Conservation (phyloP, 1,284 basidiomycete genomes). For the Rhizopogon parksii region DNA sequence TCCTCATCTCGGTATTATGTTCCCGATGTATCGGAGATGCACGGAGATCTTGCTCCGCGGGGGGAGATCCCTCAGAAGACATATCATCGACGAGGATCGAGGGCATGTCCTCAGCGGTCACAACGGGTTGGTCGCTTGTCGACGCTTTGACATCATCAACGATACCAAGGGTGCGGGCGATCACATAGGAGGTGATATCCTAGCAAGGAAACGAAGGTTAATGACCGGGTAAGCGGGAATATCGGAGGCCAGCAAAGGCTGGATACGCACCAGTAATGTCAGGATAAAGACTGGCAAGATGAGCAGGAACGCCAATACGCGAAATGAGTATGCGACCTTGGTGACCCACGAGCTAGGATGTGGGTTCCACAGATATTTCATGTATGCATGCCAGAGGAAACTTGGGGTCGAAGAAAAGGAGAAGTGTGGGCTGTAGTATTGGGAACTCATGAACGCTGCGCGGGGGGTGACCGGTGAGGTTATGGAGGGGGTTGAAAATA, state of each 20-base stretch:
- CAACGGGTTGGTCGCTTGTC: slow-evolving; percentile 41
- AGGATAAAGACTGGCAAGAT: slow-evolving; percentile 61
- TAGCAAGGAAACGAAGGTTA: slow-evolving; percentile 23
- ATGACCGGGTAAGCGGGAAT: slow-evolving; percentile 2
- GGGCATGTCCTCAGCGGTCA: slow-evolving; percentile 11
- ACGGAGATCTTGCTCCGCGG: slow-evolving; percentile 10
- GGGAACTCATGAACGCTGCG: neutral
- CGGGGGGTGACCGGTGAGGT: neutral
- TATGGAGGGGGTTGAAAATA: slow-evolving; percentile 3
- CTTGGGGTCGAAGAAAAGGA: slow-evolving; percentile 31
- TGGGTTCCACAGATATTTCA: slow-evolving; percentile 58
- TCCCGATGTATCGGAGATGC: neutral
- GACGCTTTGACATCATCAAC: slow-evolving; percentile 65
- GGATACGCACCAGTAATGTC: slow-evolving; percentile 50
- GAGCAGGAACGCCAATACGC: slow-evolving; percentile 55
- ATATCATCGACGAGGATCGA: slow-evolving; percentile 20
- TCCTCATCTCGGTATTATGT: slow-evolving; percentile 3
- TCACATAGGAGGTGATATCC: slow-evolving; percentile 76
- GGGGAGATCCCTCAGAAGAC: slow-evolving; percentile 16
- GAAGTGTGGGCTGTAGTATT: slow-evolving; percentile 14
- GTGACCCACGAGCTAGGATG: slow-evolving; percentile 59
- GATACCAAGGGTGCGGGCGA: slow-evolving; percentile 74
- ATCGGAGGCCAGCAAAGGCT: slow-evolving; percentile 1
- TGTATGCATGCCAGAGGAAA: slow-evolving; percentile 50
- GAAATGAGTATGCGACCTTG: slow-evolving; percentile 55